A percentile compares a stretch with the other conserved stretches of the same genome.
phyloP scores from a whole-genome alignment of 805 yeast species.

The Scheffersomyces amazonensis region DNA sequence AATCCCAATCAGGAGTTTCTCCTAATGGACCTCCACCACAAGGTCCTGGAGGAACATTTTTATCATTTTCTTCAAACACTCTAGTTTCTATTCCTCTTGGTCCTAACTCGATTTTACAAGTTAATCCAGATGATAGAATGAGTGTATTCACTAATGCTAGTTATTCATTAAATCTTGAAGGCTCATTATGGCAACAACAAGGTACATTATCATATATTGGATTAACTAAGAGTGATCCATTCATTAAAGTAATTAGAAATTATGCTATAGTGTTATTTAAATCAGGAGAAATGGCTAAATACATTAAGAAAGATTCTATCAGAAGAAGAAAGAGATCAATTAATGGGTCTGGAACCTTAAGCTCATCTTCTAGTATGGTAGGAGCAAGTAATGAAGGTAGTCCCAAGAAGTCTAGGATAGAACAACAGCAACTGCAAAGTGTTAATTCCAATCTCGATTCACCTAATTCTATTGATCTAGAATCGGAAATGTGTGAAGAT shows the following conservation, averaged over 20 bases:
- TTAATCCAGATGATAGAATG: conserved; percentile 32
- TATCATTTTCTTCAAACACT: conserved; percentile 2
- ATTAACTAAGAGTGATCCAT: conserved; percentile 38
- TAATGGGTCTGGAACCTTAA: neutral
- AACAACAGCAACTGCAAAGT: no score
- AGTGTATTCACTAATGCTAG: conserved; percentile 33
- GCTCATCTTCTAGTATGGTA: neutral
- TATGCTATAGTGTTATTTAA: conserved; percentile 30
- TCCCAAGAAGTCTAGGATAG: neutral
- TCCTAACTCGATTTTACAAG: conserved; percentile 27
- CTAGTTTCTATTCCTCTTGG: conserved; percentile 33
- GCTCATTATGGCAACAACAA: conserved; percentile 37
- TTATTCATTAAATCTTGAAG: conserved; percentile 32
- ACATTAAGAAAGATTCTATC: conserved; percentile 16
- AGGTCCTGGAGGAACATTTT: no score
- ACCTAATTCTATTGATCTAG: neutral
- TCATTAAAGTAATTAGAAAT: conserved; percentile 32
- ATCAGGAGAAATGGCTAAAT: conserved; percentile 32
- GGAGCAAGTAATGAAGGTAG: neutral
- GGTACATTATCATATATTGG: conserved; percentile 40
- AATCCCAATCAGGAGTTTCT: no score
- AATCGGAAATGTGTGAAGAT: neutral
- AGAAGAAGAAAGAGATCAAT: conserved; percentile 9
- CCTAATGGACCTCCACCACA: no score
- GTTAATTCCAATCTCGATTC: neutral